Evolutionary conservation across 495 filamentous ascomycete species (phyloP).

Genomic region (Rusavskia elegans): DNA sequence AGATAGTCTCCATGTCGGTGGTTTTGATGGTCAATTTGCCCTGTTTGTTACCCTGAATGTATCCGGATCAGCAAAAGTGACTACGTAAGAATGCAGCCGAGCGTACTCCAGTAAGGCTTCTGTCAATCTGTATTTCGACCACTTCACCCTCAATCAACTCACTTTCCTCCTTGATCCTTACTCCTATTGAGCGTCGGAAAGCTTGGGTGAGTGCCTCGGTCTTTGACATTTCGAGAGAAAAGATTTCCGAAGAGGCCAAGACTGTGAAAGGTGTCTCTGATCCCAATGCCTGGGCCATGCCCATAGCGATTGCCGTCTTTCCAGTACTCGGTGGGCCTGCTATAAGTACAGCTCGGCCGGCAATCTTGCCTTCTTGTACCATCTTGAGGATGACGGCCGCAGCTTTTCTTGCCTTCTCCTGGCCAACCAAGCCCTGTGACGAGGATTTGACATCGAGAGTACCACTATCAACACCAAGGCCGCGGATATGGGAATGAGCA

Average conservation of each 20-base stretch:
- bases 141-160: constrained; percentile 99
- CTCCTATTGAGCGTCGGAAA: constrained; percentile 92
- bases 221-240: constrained; percentile 97
- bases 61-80: neutral
- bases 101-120: constrained; percentile 78
- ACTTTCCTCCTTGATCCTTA: constrained; percentile 93
- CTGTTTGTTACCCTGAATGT: constrained; percentile 67
- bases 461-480: constrained; percentile 83
- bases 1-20: constrained; percentile 98
- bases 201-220: constrained; percentile 95
- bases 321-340: constrained; percentile 95
- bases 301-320: constrained; percentile 97
- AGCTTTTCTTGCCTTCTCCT: constrained; percentile 90
- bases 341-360: constrained; percentile 85
- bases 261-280: constrained; percentile 92
- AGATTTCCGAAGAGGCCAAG: constrained; percentile 89
- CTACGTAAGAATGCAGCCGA: neutral
- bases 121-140: constrained; percentile 97
- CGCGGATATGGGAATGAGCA: constrained; percentile 94
- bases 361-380: constrained; percentile 97
- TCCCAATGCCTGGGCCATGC: constrained; percentile 91
- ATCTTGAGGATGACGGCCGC: constrained; percentile 93
- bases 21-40: constrained; percentile 99
- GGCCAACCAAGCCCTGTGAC: constrained; percentile 95
- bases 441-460: constrained; percentile 69